These are phyloP conservation scores for Alternaria alternata DNA, from an alignment of 2,329 filamentous ascomycete genomes.

Conservation along the genomic window DNA sequence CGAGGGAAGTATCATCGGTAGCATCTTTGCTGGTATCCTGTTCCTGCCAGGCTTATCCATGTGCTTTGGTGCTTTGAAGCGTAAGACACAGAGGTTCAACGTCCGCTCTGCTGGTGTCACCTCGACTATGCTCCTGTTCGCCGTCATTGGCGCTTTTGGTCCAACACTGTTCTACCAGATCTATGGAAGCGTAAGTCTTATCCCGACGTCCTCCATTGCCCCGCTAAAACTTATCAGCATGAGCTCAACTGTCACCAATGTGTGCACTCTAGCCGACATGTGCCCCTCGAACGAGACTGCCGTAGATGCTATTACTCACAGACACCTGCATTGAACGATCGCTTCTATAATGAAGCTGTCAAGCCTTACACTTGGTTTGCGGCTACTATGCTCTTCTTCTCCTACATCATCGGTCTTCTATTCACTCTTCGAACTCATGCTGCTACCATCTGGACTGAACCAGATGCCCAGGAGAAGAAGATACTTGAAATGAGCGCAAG, in stretches of 20 bases:
- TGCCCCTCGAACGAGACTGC: slow-evolving; percentile 72
- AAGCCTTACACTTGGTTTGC: slow-evolving; percentile 93
- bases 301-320: slow-evolving; percentile 95
- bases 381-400: slow-evolving; percentile 84
- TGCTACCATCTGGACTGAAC: slow-evolving; percentile 94
- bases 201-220: not conserved
- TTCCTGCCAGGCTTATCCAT: slow-evolving; percentile 95
- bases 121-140: slow-evolving; percentile 96
- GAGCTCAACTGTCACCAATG: slow-evolving; percentile 83
- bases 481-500: slow-evolving; percentile 49
- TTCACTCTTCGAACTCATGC: slow-evolving; percentile 97
- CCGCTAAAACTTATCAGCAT: slow-evolving; percentile 65
- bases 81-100: slow-evolving; percentile 98
- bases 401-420: slow-evolving; percentile 91
- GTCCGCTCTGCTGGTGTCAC: slow-evolving; percentile 95
- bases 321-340: slow-evolving; percentile 79
- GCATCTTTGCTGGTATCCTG: slow-evolving; percentile 95
- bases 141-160: slow-evolving; percentile 92
- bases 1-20: slow-evolving; percentile 96
- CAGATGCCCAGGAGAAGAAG: slow-evolving; percentile 58
- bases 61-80: slow-evolving; percentile 97
- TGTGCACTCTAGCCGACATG: slow-evolving; percentile 60
- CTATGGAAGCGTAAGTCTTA: slow-evolving; percentile 75
- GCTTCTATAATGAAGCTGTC: slow-evolving; percentile 90
- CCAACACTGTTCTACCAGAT: slow-evolving; percentile 98